Conservation (phyloP, 257 asterid species). For the Primulina huaijiensis region DNA sequence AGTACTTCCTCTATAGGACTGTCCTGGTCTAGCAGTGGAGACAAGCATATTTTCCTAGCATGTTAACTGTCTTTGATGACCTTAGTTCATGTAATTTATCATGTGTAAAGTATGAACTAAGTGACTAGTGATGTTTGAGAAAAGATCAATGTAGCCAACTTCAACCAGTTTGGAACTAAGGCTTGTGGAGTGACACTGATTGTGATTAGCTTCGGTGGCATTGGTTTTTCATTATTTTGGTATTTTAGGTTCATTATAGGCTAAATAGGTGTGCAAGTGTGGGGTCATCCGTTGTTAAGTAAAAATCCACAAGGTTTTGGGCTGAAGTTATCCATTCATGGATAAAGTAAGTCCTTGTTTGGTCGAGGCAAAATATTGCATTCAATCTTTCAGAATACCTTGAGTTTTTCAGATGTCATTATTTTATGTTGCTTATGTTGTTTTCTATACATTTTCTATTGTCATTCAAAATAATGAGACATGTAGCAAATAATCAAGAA, state of each 20-base stretch:
- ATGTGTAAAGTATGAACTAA: background rate
- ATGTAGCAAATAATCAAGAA: conserved; percentile 2
- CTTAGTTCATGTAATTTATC: background rate
- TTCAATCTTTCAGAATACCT: background rate
- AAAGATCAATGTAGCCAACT: background rate
- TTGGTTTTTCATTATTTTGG: background rate
- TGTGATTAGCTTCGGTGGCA: background rate
- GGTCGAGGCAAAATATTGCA: background rate
- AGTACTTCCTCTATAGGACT: background rate
- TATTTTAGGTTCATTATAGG: background rate
- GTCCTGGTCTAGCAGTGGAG: background rate
- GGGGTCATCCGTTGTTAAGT: background rate
- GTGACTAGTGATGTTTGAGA: background rate
- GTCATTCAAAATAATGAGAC: background rate
- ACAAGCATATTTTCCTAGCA: background rate
- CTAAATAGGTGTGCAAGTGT: background rate
- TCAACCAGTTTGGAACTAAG: background rate
- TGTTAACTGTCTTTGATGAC: background rate
- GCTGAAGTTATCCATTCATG: background rate
- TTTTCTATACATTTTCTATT: background rate
- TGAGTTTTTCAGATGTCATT: background rate
- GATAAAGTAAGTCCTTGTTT: background rate
- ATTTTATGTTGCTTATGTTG: background rate
- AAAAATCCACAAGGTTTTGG: too few species aligned
- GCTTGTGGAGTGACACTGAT: background rate